Percentiles rank a stretch among this genome's conserved stretches.
Evolutionary conservation across 2,329 filamentous ascomycete species (phyloP).

Genomic region (Trichoderma afroharzianum): DNA sequence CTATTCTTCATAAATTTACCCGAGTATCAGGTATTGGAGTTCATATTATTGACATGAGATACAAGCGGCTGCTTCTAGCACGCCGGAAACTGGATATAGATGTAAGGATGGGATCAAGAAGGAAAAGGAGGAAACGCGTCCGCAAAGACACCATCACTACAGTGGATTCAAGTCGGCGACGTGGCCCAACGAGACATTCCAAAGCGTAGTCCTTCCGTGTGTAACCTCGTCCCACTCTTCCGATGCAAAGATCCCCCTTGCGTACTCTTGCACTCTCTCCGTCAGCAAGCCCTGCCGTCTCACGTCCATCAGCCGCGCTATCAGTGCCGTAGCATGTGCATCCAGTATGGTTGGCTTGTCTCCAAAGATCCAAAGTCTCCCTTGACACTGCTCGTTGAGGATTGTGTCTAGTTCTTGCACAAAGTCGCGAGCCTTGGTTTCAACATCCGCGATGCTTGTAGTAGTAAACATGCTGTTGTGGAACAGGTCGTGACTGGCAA

Average conservation of each 20-base stretch:
- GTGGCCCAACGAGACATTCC: constrained; percentile 23
- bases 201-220: constrained; percentile 27
- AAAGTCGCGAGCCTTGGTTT: constrained; percentile 24
- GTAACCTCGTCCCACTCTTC: constrained; percentile 27
- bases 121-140: too few relatives aligned
- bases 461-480: constrained; percentile 25
- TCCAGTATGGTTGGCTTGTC: constrained; percentile 29
- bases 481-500: constrained; percentile 26
- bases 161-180: constrained; percentile 22
- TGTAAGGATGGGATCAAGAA: not conserved
- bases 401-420: constrained; percentile 23
- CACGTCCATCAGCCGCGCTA: constrained; percentile 26
- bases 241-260: constrained; percentile 21
- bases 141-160: not conserved
- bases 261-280: constrained; percentile 23
- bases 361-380: constrained; percentile 28
- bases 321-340: constrained; percentile 25
- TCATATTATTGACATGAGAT: not conserved
- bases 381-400: constrained; percentile 17
- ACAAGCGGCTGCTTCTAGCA: not conserved
- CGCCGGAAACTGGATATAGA: not conserved
- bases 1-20: too few relatives aligned
- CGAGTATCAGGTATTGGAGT: not conserved
- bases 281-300: constrained; percentile 26
- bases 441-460: constrained; percentile 25